phyloP scores from a whole-genome alignment of 2,329 filamentous ascomycete species.

The Diaporthe sp. region DNA sequence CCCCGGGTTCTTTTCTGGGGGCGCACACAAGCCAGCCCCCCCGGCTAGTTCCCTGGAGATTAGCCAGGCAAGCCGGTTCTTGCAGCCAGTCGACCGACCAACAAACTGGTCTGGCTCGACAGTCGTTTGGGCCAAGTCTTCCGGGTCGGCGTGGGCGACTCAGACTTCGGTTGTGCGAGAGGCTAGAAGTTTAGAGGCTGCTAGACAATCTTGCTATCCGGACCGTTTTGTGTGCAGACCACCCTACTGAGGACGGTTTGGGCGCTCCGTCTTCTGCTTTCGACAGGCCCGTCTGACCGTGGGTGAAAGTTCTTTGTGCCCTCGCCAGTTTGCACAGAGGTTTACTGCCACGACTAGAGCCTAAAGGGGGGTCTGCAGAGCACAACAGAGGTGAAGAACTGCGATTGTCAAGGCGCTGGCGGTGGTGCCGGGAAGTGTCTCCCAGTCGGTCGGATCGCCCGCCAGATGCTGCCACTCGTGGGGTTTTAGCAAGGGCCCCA shows the following conservation, averaged over 20 bases:
- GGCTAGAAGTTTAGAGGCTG: constrained; percentile 3
- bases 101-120: constrained; percentile 2
- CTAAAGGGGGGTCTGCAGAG: neutral
- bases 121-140: neutral
- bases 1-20: constrained; percentile 30
- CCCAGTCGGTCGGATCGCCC: constrained; percentile 14
- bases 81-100: constrained; percentile 4
- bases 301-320: neutral
- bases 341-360: neutral
- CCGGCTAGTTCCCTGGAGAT: neutral
- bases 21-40: neutral
- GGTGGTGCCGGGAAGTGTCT: neutral
- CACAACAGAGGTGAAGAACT: neutral
- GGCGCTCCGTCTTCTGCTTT: neutral
- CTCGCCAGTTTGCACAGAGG: neutral
- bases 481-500: constrained; percentile 5
- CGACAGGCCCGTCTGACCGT: neutral
- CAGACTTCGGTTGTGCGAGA: constrained; percentile 11
- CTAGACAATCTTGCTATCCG: neutral
- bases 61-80: constrained; percentile 11
- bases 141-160: constrained; percentile 7
- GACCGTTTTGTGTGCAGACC: constrained; percentile 8
- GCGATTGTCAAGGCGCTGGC: neutral
- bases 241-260: neutral
- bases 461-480: constrained; percentile 3